Percentiles rank a stretch among this genome's conserved stretches.
Evolutionary conservation across 2,329 filamentous ascomycete genomes (phyloP).

Genomic region (Phaeosphaeria sp.): DNA sequence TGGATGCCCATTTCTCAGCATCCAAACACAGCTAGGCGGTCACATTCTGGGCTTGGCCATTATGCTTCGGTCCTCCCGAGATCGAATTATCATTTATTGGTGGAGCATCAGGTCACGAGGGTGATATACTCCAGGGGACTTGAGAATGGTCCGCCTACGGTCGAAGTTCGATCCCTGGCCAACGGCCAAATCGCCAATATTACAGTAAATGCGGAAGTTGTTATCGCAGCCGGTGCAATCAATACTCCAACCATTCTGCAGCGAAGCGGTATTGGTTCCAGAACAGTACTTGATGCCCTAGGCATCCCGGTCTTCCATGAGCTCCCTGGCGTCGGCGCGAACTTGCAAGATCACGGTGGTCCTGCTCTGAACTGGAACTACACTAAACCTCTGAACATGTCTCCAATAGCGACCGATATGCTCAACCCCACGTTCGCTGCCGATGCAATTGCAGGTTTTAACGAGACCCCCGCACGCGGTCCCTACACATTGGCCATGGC

Average conservation of each 20-base stretch:
- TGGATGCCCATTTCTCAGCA: slow-evolving; percentile 12
- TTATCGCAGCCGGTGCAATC: slow-evolving; percentile 56
- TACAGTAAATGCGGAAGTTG: slow-evolving; percentile 49
- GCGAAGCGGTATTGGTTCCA: slow-evolving; percentile 64
- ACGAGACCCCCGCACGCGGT: slow-evolving; percentile 9
- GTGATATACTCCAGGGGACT: slow-evolving; percentile 5
- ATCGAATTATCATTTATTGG: slow-evolving; percentile 15
- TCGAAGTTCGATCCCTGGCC: slow-evolving; percentile 37
- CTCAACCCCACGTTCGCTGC: slow-evolving; percentile 6
- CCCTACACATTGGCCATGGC: slow-evolving; percentile 12
- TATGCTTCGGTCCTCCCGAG: slow-evolving; percentile 9
- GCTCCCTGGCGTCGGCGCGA: slow-evolving; percentile 66
- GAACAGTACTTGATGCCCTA: slow-evolving; percentile 54
- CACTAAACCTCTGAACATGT: slow-evolving; percentile 8
- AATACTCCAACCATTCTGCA: slow-evolving; percentile 64
- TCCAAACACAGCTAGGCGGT: slow-evolving; percentile 9
- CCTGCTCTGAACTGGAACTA: slow-evolving; percentile 7
- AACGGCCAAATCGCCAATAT: not conserved
- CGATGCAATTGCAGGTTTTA: slow-evolving; percentile 4
- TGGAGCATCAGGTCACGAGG: slow-evolving; percentile 7
- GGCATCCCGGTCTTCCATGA: slow-evolving; percentile 58
- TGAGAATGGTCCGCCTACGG: slow-evolving; percentile 4
- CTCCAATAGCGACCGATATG: slow-evolving; percentile 9
- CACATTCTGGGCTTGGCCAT: slow-evolving; percentile 15
- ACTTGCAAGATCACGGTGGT: slow-evolving; percentile 63